phyloP scores from a whole-genome alignment of 2,329 filamentous ascomycete genomes.

The Fusarium goolgardi region DNA sequence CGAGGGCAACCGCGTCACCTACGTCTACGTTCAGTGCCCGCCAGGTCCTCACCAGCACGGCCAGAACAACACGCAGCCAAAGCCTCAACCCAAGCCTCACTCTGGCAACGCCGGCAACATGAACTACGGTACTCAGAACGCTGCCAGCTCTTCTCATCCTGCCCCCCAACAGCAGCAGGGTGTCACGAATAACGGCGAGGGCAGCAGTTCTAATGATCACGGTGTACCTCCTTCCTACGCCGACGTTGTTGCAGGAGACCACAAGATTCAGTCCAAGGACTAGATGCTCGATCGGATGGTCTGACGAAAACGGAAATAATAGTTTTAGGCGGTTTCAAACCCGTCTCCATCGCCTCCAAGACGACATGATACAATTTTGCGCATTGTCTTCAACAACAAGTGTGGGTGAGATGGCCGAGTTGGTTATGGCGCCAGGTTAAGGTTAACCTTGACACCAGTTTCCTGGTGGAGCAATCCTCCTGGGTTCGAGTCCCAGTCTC shows the following conservation, averaged over 20 bases:
- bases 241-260: conserved; percentile 87
- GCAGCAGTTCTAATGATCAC: conserved; percentile 54
- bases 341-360: not conserved
- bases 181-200: conserved; percentile 55
- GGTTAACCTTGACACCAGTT: conserved; percentile 42
- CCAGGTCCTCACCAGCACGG: conserved; percentile 51
- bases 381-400: conserved; percentile 22
- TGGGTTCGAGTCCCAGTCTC: conserved; percentile 47
- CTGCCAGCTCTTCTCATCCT: conserved; percentile 41
- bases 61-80: conserved; percentile 37
- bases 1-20: conserved; percentile 73
- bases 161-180: conserved; percentile 50
- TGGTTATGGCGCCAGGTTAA: conserved; percentile 47
- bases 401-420: conserved; percentile 46
- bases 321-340: not conserved
- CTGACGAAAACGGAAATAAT: conserved; percentile 6
- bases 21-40: conserved; percentile 77
- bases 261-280: conserved; percentile 79
- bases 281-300: conserved; percentile 31
- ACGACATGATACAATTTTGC: conserved; percentile 27
- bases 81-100: conserved; percentile 48
- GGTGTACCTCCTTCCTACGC: conserved; percentile 84
- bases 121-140: conserved; percentile 60
- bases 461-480: conserved; percentile 47
- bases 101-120: conserved; percentile 48